These are phyloP conservation scores for Nectriaceae sp. DNA, from an alignment of 2,329 filamentous ascomycete species.

Conservation along the genomic window DNA sequence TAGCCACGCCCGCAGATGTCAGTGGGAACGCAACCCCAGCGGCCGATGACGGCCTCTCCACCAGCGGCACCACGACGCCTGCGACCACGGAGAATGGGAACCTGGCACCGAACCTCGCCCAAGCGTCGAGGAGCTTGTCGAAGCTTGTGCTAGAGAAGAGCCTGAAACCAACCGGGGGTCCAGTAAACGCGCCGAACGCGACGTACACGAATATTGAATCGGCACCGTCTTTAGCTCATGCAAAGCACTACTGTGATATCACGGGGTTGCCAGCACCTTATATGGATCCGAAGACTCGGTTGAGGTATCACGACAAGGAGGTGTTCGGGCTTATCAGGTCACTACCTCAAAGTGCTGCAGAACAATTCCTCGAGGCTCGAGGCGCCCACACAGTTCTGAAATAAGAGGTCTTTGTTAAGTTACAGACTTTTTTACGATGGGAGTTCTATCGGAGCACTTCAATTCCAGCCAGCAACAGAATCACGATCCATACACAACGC, in stretches of 20 bases:
- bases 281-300: conserved; percentile 88
- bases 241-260: conserved; percentile 92
- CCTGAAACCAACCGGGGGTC: conserved; percentile 42
- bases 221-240: conserved; percentile 81
- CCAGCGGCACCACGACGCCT: conserved; percentile 60
- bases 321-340: conserved; percentile 82
- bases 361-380: conserved; percentile 86
- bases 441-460: not conserved
- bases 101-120: conserved; percentile 73
- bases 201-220: conserved; percentile 98
- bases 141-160: conserved; percentile 89
- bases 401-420: conserved; percentile 46
- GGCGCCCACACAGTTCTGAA: conserved; percentile 94
- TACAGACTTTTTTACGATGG: not conserved
- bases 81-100: conserved; percentile 41
- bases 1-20: conserved; percentile 74
- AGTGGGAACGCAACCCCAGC: conserved; percentile 74
- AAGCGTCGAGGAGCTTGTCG: conserved; percentile 82
- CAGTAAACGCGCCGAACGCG: conserved; percentile 61
- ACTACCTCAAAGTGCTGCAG: conserved; percentile 78
- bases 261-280: conserved; percentile 92
- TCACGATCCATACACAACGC: no score
- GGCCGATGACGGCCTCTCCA: conserved; percentile 54
- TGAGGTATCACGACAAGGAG: conserved; percentile 92
- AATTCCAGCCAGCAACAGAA: not conserved